A percentile compares a stretch with the other conserved stretches of the same genome.
Conservation (phyloP, 768 basidiomycete genomes). For the Tulasnella sp. region DNA sequence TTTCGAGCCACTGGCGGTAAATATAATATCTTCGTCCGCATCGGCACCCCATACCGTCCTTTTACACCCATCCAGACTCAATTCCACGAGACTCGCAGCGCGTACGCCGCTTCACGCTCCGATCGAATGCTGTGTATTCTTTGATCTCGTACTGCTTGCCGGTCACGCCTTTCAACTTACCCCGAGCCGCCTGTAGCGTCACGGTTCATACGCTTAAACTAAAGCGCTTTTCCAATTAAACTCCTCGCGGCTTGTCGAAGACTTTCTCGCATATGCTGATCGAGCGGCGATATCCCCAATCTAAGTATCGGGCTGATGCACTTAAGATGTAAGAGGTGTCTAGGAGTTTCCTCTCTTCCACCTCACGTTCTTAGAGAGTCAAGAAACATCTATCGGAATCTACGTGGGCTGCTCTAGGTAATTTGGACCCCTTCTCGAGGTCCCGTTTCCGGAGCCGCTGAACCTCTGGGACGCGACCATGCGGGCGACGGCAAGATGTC, state of each 20-base stretch:
- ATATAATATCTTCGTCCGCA: slow-evolving; percentile 85
- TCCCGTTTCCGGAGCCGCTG: background rate
- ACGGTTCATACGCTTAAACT: no score
- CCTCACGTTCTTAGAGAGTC: background rate
- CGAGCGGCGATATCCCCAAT: background rate
- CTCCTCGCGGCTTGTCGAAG: background rate
- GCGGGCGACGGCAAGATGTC: background rate
- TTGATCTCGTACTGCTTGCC: slow-evolving; percentile 66
- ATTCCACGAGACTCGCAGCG: slow-evolving; percentile 90
- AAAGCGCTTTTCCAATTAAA: background rate
- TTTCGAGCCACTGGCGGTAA: slow-evolving; percentile 80
- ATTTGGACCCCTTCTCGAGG: background rate
- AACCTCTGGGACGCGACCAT: background rate
- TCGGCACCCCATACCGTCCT: slow-evolving; percentile 78
- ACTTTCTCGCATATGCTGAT: background rate
- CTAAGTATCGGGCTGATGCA: background rate
- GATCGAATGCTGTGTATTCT: slow-evolving; percentile 94
- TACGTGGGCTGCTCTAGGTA: background rate
- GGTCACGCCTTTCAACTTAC: slow-evolving; percentile 50
- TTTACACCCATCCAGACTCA: slow-evolving; percentile 47
- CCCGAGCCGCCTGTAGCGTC: no score
- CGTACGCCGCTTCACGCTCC: slow-evolving; percentile 85
- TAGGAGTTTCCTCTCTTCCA: background rate
- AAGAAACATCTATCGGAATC: background rate
- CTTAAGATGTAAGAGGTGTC: background rate